These are phyloP conservation scores for Acrodontium crateriforme DNA, from an alignment of 2,329 filamentous ascomycete genomes.

Conservation along the genomic window DNA sequence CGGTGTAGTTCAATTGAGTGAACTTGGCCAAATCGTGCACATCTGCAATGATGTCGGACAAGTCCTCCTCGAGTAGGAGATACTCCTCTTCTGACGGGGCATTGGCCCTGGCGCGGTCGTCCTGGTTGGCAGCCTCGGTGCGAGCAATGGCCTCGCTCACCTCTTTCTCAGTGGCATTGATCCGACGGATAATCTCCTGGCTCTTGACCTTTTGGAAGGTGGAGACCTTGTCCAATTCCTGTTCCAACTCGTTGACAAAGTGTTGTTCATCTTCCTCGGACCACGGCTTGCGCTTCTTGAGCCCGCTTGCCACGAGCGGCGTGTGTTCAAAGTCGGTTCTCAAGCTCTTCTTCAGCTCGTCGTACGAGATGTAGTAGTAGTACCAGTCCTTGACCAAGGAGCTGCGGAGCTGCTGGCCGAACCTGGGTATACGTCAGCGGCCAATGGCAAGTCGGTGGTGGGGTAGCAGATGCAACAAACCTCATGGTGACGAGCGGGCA, in stretches of 20 bases:
- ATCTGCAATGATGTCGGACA: conserved; percentile 96
- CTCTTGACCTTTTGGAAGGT: conserved; percentile 96
- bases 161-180: conserved; percentile 75
- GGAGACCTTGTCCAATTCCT: conserved; percentile 92
- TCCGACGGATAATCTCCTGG: conserved; percentile 84
- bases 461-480: too few relatives aligned
- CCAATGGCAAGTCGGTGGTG: conserved; percentile 1
- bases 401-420: conserved; percentile 91
- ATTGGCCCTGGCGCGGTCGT: conserved; percentile 22
- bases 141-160: conserved; percentile 75
- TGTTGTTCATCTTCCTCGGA: conserved; percentile 79
- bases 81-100: conserved; percentile 79
- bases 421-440: too few relatives aligned
- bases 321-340: conserved; percentile 53
- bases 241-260: conserved; percentile 77
- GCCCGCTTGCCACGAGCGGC: conserved; percentile 28
- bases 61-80: conserved; percentile 78
- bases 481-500: background rate
- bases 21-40: conserved; percentile 98
- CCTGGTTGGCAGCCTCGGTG: conserved; percentile 37
- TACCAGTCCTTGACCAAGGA: conserved; percentile 94
- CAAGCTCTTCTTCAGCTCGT: conserved; percentile 76
- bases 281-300: conserved; percentile 49
- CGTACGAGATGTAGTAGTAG: conserved; percentile 98
- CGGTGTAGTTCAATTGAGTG: conserved; percentile 95